A percentile compares a stretch with the other conserved stretches of the same genome.
Conservation (phyloP, 2,329 filamentous ascomycete genomes). For the Westerdykella sp. region DNA sequence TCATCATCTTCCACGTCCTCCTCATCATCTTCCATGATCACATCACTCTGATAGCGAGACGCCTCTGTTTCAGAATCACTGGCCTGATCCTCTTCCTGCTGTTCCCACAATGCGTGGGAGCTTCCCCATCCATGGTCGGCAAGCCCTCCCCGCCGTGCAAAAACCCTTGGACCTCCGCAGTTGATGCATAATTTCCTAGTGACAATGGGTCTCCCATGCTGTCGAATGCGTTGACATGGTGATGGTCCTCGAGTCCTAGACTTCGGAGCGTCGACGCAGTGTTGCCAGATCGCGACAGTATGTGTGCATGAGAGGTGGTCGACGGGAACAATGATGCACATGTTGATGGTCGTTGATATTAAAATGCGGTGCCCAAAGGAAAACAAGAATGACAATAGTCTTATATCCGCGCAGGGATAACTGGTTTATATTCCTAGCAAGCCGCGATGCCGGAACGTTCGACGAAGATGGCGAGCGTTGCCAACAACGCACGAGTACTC, state of each 20-base stretch:
- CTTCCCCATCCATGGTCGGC: constrained; percentile 20
- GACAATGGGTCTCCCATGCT: constrained; percentile 14
- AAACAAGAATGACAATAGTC: too few species aligned
- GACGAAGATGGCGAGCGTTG: too few species aligned
- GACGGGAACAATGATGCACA: constrained; percentile 21
- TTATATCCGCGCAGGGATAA: too few species aligned
- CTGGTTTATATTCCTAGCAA: too few species aligned
- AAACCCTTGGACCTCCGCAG: constrained; percentile 17
- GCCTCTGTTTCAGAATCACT: constrained; percentile 4
- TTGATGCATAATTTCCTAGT: constrained; percentile 14
- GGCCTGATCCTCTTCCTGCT: constrained; percentile 4
- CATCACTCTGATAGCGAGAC: background rate
- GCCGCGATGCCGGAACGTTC: too few species aligned
- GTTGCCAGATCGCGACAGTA: constrained; percentile 18
- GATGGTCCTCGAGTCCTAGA: constrained; percentile 5
- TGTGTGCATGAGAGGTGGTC: constrained; percentile 18
- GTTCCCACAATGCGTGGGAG: background rate
- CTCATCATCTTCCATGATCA: constrained; percentile 2
- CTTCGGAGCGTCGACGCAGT: constrained; percentile 14
- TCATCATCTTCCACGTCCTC: constrained; percentile 14
- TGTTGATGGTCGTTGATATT: constrained; percentile 1
- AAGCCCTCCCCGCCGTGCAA: constrained; percentile 21
- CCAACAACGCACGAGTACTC: too few species aligned
- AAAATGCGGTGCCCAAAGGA: background rate
- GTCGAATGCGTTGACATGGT: constrained; percentile 14